Percentiles rank a stretch among this genome's conserved stretches.
Conservation (phyloP, 805 yeast species). For the Candida patagonica region DNA sequence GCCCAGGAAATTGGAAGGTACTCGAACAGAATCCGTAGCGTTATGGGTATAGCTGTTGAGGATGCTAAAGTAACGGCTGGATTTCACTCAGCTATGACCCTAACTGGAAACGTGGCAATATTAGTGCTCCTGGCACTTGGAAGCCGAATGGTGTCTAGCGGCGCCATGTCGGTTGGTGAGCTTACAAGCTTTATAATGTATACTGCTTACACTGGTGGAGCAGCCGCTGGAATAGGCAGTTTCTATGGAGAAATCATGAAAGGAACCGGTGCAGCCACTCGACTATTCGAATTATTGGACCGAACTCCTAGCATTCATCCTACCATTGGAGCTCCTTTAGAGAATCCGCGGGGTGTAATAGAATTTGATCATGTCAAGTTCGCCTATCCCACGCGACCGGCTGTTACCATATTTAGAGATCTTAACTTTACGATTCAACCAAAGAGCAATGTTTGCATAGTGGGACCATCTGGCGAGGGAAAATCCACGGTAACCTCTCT, state of each 20-base stretch:
- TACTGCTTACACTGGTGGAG: constrained; percentile 88
- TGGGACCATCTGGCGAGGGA: constrained; percentile 97
- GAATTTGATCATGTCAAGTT: constrained; percentile 57
- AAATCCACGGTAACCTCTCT: constrained; percentile 81
- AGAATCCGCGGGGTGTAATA: constrained; percentile 34
- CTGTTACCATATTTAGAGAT: constrained; percentile 53
- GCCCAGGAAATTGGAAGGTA: constrained; percentile 65
- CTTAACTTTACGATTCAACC: constrained; percentile 53
- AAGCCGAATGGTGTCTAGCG: constrained; percentile 67
- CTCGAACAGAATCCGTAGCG: constrained; percentile 56
- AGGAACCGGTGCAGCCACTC: constrained; percentile 91
- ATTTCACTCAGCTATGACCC: constrained; percentile 70
- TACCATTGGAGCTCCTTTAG: constrained; percentile 46
- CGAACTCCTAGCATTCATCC: constrained; percentile 65
- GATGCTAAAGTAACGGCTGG: constrained; percentile 76
- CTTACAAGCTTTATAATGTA: constrained; percentile 90
- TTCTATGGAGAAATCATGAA: constrained; percentile 94
- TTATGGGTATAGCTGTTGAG: constrained; percentile 57
- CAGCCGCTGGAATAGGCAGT: constrained; percentile 82
- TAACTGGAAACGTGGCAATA: constrained; percentile 73
- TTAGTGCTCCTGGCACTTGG: constrained; percentile 75
- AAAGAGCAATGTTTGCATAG: constrained; percentile 88
- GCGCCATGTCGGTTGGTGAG: constrained; percentile 78
- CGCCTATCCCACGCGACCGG: constrained; percentile 76
- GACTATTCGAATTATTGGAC: constrained; percentile 80